Conservation (phyloP, 2,329 filamentous ascomycete species). For the Macroventuria anomochaeta region DNA sequence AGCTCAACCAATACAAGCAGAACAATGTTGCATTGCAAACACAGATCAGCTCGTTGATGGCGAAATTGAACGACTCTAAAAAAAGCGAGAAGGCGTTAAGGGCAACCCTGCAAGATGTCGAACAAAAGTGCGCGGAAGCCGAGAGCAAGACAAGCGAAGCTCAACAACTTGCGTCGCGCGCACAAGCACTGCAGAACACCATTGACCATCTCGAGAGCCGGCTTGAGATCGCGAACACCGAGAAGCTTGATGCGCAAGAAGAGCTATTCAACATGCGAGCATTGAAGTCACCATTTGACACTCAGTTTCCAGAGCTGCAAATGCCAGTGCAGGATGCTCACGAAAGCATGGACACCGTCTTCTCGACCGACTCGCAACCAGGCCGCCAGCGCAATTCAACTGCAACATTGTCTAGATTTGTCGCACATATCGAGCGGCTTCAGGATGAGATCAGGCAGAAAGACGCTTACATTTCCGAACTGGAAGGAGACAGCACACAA, state of each 20-base stretch:
- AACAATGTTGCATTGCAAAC: slow-evolving; percentile 45
- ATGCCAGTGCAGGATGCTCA: slow-evolving; percentile 20
- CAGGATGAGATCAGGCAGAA: slow-evolving; percentile 43
- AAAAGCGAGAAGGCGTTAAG: slow-evolving; percentile 42
- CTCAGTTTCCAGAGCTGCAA: slow-evolving; percentile 17
- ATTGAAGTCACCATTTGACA: slow-evolving; percentile 39
- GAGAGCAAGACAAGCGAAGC: slow-evolving; percentile 37
- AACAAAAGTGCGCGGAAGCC: slow-evolving; percentile 40
- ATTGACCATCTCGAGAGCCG: slow-evolving; percentile 49
- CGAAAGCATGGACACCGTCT: slow-evolving; percentile 40
- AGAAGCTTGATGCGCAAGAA: slow-evolving; percentile 51
- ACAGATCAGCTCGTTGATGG: slow-evolving; percentile 49
- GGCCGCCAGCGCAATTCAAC: slow-evolving; percentile 23
- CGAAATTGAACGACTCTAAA: slow-evolving; percentile 50
- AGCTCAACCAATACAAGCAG: slow-evolving; percentile 49
- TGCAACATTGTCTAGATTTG: slow-evolving; percentile 32
- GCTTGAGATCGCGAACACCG: slow-evolving; percentile 50
- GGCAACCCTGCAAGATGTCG: slow-evolving; percentile 39
- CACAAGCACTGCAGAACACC: slow-evolving; percentile 45
- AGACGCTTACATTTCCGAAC: slow-evolving; percentile 29
- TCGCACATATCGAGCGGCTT: slow-evolving; percentile 41
- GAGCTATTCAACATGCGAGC: slow-evolving; percentile 41
- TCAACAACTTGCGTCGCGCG: slow-evolving; percentile 34
- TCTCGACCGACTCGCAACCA: slow-evolving; percentile 30
- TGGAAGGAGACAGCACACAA: slow-evolving; percentile 31